These are phyloP conservation scores for Penicillium paneum DNA, from an alignment of 2,329 filamentous ascomycete species.

Conservation along the genomic window DNA sequence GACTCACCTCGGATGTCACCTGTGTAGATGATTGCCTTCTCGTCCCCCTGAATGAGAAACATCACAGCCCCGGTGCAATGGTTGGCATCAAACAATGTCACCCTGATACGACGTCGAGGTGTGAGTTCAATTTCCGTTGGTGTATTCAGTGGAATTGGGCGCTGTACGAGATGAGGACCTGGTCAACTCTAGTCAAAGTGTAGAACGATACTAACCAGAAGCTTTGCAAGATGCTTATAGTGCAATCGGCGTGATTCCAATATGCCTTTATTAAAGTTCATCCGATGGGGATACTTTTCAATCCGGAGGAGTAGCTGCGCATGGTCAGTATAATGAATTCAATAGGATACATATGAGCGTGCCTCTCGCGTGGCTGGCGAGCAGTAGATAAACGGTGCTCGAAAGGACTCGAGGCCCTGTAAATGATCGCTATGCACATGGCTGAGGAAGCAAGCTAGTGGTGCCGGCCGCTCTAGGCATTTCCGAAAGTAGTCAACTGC, in stretches of 20 bases:
- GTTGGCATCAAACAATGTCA: constrained; percentile 87
- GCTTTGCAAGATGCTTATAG: constrained; percentile 69
- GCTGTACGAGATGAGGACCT: constrained; percentile 44
- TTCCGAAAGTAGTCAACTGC: constrained; percentile 77
- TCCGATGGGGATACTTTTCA: constrained; percentile 72
- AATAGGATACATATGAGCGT: constrained; percentile 2
- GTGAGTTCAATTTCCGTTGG: constrained; percentile 72
- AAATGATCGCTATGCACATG: constrained; percentile 93
- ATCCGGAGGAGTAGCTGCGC: constrained; percentile 67
- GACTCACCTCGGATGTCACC: constrained; percentile 69
- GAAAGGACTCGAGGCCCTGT: constrained; percentile 70
- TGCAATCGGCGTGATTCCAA: constrained; percentile 70
- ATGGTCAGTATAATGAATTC: not conserved
- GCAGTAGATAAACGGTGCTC: constrained; percentile 84
- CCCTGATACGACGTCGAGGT: constrained; percentile 65
- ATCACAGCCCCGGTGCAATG: constrained; percentile 88
- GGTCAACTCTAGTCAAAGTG: not conserved
- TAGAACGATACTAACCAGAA: constrained; percentile 53
- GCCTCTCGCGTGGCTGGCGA: constrained; percentile 75
- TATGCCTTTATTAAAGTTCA: constrained; percentile 76
- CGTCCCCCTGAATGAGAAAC: constrained; percentile 78
- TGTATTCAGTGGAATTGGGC: constrained; percentile 76
- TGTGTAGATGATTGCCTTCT: constrained; percentile 77
- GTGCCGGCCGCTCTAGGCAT: constrained; percentile 53
- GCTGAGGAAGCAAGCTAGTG: constrained; percentile 81